Conservation (phyloP, 495 filamentous ascomycete genomes). For the Coniosporium apollinis region DNA sequence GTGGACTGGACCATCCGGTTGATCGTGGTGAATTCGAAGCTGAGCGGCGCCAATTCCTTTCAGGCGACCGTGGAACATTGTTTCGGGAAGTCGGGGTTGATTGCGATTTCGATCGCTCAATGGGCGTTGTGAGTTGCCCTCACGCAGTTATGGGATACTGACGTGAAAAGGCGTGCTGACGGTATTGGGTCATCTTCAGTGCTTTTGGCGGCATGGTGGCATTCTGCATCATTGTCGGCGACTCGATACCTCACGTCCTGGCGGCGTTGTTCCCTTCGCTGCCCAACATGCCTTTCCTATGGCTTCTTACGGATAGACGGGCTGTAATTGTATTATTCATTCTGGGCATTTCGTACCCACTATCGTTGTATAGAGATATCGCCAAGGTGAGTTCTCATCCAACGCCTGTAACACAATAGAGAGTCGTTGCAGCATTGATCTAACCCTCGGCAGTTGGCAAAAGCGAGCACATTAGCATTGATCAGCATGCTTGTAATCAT, state of each 20-base stretch:
- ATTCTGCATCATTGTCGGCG: slow-evolving; percentile 92
- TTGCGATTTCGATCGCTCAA: slow-evolving; percentile 83
- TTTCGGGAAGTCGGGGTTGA: slow-evolving; percentile 71
- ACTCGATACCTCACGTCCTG: slow-evolving; percentile 84
- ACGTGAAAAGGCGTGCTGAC: too few relatives aligned
- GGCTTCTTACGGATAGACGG: slow-evolving; percentile 62
- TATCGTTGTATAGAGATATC: slow-evolving; percentile 91
- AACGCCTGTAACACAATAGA: not conserved
- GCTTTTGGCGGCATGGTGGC: slow-evolving; percentile 98
- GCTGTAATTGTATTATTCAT: slow-evolving; percentile 76
- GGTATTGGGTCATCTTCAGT: slow-evolving; percentile 19
- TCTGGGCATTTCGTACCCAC: slow-evolving; percentile 72
- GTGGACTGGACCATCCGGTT: slow-evolving; percentile 96
- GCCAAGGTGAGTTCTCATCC: slow-evolving; percentile 53
- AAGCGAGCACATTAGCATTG: slow-evolving; percentile 81
- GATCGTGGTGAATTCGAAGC: slow-evolving; percentile 89
- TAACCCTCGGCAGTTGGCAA: slow-evolving; percentile 53
- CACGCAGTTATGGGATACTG: too few relatives aligned
- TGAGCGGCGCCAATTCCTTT: slow-evolving; percentile 81
- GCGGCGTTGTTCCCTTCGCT: slow-evolving; percentile 65
- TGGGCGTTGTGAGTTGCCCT: slow-evolving; percentile 57
- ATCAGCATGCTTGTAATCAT: slow-evolving; percentile 85
- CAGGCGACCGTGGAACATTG: slow-evolving; percentile 90
- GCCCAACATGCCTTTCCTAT: slow-evolving; percentile 52
- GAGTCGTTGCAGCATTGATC: not conserved